Conservation (phyloP, 1,284 basidiomycete genomes). For the Heimioporus punctisporus region DNA sequence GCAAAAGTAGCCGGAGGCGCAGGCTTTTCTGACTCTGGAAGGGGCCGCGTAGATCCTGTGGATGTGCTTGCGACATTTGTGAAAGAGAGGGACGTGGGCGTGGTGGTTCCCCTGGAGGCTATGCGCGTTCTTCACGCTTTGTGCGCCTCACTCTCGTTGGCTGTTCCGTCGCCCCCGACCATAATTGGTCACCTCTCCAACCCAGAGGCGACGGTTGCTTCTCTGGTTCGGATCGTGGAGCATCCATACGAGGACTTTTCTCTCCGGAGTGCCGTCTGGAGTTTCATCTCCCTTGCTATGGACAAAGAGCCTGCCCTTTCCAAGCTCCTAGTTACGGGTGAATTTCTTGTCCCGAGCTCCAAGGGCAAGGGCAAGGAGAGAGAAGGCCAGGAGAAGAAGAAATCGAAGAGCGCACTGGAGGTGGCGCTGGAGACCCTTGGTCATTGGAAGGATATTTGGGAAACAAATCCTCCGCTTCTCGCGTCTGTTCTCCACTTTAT, state of each 20-base stretch:
- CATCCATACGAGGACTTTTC: constrained; percentile 72
- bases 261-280: constrained; percentile 80
- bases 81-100: constrained; percentile 61
- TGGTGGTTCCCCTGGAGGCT: constrained; percentile 61
- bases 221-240: constrained; percentile 64
- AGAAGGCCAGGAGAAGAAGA: constrained; percentile 32
- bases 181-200: constrained; percentile 75
- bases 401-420: constrained; percentile 55
- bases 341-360: constrained; percentile 51
- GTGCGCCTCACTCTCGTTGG: constrained; percentile 63
- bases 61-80: constrained; percentile 71
- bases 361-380: constrained; percentile 41
- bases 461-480: constrained; percentile 75
- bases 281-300: constrained; percentile 80
- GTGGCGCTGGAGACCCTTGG: constrained; percentile 68
- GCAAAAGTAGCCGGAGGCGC: constrained; percentile 55
- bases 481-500: constrained; percentile 80
- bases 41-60: constrained; percentile 62
- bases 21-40: constrained; percentile 46
- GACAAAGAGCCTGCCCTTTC: constrained; percentile 90
- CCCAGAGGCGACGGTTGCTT: constrained; percentile 65
- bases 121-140: constrained; percentile 68
- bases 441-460: constrained; percentile 76
- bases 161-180: constrained; percentile 61
- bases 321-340: constrained; percentile 77